Percentiles rank a stretch among this genome's conserved stretches.
These are phyloP conservation scores for Aspergillus uvarum DNA, from an alignment of 2,329 filamentous ascomycete genomes.

Conservation along the genomic window DNA sequence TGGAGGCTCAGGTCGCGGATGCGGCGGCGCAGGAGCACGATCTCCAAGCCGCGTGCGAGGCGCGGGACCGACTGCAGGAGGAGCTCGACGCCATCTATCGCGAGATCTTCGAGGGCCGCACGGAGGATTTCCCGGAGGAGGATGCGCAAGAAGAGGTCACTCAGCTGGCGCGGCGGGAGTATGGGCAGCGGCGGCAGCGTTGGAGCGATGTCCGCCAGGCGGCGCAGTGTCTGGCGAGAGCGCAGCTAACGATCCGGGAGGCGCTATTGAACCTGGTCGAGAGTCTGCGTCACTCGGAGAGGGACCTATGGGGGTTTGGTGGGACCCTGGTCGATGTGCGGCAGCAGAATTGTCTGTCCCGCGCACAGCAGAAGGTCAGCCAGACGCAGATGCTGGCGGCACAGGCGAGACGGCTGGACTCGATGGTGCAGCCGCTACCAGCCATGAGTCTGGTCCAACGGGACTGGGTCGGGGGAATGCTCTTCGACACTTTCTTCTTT, in stretches of 20 bases:
- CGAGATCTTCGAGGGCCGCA: neutral
- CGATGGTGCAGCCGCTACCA: neutral
- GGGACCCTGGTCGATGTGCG: neutral
- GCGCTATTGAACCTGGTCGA: neutral
- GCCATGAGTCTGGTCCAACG: constrained; percentile 2
- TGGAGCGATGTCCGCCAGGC: neutral
- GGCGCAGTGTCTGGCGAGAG: constrained; percentile 4
- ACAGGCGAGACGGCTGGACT: neutral
- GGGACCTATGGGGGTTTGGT: constrained; percentile 2
- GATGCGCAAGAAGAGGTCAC: constrained; percentile 4
- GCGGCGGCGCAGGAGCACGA: neutral
- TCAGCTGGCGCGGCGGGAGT: neutral
- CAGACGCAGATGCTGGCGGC: constrained; percentile 6
- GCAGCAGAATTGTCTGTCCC: neutral
- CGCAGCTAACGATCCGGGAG: constrained; percentile 1
- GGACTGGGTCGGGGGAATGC: constrained; percentile 2
- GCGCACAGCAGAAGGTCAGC: constrained; percentile 5
- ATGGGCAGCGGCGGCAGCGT: neutral
- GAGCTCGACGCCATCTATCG: constrained; percentile 6
- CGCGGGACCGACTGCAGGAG: neutral
- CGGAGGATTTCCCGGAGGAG: constrained; percentile 6
- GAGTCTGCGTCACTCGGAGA: neutral
- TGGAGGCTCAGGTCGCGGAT: neutral
- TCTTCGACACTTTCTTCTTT: constrained; percentile 1
- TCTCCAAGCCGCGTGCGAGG: neutral